Percentiles rank a stretch among this genome's conserved stretches.
These are phyloP conservation scores for Leccinellum luteum DNA, from an alignment of 768 basidiomycete genomes.

Conservation along the genomic window DNA sequence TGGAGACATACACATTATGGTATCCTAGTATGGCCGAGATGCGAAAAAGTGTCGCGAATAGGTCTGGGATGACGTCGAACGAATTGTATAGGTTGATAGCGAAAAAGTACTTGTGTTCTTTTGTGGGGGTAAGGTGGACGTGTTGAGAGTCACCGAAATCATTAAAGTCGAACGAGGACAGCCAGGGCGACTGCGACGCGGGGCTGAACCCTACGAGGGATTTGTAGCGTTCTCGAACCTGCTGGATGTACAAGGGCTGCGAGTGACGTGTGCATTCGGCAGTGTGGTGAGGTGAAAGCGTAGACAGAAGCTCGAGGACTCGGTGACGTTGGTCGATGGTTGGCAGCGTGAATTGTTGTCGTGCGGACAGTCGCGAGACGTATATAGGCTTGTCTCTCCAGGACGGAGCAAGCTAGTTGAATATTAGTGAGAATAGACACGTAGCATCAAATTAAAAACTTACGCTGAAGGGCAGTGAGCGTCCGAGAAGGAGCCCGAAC, in stretches of 20 bases:
- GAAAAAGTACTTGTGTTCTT: constrained; percentile 97
- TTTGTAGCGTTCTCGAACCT: constrained; percentile 82
- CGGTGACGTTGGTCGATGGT: constrained; percentile 81
- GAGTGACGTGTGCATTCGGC: constrained; percentile 84
- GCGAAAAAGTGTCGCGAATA: constrained; percentile 95
- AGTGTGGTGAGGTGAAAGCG: constrained; percentile 89
- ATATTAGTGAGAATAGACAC: neutral
- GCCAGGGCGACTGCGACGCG: constrained; percentile 57
- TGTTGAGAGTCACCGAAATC: constrained; percentile 41
- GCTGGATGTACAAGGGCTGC: constrained; percentile 82
- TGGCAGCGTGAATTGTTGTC: constrained; percentile 69
- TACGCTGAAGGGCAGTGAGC: constrained; percentile 40
- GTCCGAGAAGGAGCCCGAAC: constrained; percentile 57
- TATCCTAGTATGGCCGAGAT: constrained; percentile 90
- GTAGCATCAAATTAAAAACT: constrained; percentile 7
- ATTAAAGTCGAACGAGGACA: constrained; percentile 49
- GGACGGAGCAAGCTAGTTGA: constrained; percentile 28
- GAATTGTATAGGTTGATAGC: constrained; percentile 99
- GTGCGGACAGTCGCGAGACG: constrained; percentile 48
- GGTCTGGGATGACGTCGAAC: constrained; percentile 96
- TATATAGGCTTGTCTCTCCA: constrained; percentile 58
- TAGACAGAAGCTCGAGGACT: constrained; percentile 82
- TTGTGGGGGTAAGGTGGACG: constrained; percentile 38
- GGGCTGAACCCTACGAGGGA: constrained; percentile 78
- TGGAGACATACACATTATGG: constrained; percentile 97